A percentile compares a stretch with the other conserved stretches of the same genome.
Evolutionary conservation across 2,329 filamentous ascomycete species (phyloP).

Genomic region (Macrophomina pseudophaseolina): DNA sequence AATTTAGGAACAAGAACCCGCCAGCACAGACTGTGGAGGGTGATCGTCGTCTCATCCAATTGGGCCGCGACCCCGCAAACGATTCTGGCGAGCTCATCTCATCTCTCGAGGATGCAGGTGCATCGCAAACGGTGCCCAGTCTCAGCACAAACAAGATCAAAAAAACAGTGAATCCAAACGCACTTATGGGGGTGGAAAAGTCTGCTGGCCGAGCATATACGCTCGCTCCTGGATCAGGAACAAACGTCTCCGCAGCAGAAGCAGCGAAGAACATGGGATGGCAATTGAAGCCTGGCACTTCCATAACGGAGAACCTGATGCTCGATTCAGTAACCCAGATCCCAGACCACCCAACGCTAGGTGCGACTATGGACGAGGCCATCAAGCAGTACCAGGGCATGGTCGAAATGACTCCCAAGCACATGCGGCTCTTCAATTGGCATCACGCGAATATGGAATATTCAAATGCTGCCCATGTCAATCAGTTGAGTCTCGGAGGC

Average conservation of each 20-base stretch:
- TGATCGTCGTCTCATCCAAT: conserved; percentile 79
- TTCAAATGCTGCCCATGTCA: conserved; percentile 89
- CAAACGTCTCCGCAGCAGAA: conserved; percentile 73
- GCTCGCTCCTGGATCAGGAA: conserved; percentile 70
- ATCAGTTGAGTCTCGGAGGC: conserved; percentile 82
- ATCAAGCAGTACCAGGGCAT: conserved; percentile 84
- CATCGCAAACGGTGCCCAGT: conserved; percentile 52
- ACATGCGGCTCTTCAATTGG: conserved; percentile 94
- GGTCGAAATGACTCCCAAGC: conserved; percentile 81
- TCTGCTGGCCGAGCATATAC: conserved; percentile 73
- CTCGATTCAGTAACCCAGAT: conserved; percentile 68
- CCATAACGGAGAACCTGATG: conserved; percentile 69
- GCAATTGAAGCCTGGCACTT: conserved; percentile 68
- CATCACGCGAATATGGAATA: conserved; percentile 98
- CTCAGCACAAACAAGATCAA: conserved; percentile 36
- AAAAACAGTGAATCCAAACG: conserved; percentile 29
- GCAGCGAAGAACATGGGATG: conserved; percentile 85
- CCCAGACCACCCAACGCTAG: conserved; percentile 73
- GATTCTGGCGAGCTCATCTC: conserved; percentile 69
- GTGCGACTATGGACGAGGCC: conserved; percentile 90
- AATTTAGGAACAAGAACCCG: conserved; percentile 81
- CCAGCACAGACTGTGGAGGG: conserved; percentile 77
- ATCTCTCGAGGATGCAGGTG: conserved; percentile 72
- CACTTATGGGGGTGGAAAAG: conserved; percentile 60
- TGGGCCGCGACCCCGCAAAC: conserved; percentile 73